Conservation (phyloP, 371 early-diverging fungal species). For the Mortierella polycephala region DNA sequence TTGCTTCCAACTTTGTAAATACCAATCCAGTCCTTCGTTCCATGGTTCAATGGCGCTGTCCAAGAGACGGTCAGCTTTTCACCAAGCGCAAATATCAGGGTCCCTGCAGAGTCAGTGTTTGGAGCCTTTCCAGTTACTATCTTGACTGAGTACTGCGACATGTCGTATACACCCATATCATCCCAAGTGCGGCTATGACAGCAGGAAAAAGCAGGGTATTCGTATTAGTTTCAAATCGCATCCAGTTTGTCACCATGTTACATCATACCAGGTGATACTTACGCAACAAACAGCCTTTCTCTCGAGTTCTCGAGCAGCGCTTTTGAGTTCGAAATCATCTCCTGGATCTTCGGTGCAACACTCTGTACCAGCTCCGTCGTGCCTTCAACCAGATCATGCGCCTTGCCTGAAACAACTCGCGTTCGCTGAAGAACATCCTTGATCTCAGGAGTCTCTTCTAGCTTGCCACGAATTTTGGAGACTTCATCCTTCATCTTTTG, state of each 20-base stretch:
- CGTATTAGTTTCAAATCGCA: too few species aligned
- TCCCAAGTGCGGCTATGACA: conserved; percentile 54
- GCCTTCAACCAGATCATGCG: conserved; percentile 71
- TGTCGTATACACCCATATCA: conserved; percentile 63
- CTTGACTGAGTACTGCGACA: conserved; percentile 60
- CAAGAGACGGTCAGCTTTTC: conserved; percentile 72
- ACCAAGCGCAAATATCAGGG: background rate
- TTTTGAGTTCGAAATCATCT: conserved; percentile 67
- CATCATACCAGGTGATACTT: conserved; percentile 9
- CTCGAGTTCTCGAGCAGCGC: conserved; percentile 63
- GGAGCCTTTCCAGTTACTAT: background rate
- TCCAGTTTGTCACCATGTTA: background rate
- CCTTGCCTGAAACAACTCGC: conserved; percentile 67
- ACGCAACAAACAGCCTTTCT: conserved; percentile 51
- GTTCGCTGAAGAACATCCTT: conserved; percentile 68
- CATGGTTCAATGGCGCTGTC: conserved; percentile 77
- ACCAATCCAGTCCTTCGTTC: conserved; percentile 93
- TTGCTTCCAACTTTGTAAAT: conserved; percentile 84
- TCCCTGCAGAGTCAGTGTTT: background rate
- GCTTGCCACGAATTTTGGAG: conserved; percentile 42
- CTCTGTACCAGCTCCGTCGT: conserved; percentile 62
- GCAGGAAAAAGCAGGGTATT: too few species aligned
- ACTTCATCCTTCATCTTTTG: conserved; percentile 62
- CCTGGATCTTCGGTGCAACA: conserved; percentile 64
- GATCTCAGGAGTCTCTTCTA: conserved; percentile 53